These are phyloP conservation scores for Kwoniella botswanensis DNA, from an alignment of 768 basidiomycete genomes.

Conservation along the genomic window DNA sequence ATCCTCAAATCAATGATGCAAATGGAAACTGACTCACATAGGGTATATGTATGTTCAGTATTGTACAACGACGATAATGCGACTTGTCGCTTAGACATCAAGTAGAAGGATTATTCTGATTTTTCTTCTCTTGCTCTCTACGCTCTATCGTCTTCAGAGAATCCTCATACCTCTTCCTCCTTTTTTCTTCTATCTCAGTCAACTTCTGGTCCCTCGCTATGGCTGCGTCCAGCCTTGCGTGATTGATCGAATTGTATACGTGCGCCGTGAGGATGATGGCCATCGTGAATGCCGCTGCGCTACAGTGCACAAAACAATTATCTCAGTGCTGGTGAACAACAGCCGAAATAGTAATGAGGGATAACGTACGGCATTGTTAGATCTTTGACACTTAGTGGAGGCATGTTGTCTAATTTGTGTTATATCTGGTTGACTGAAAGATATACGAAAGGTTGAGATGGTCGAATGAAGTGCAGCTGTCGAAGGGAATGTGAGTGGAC, in stretches of 20 bases:
- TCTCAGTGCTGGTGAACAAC: neutral
- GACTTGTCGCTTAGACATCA: neutral
- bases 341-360: too few relatives aligned
- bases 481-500: too few relatives aligned
- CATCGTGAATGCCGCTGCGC: conserved; percentile 28
- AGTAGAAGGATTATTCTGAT: neutral
- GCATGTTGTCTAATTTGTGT: neutral
- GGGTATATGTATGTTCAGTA: neutral
- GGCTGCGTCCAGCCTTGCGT: conserved; percentile 20
- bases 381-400: conserved; percentile 18
- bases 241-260: conserved; percentile 28
- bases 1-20: too few relatives aligned
- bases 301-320: neutral
- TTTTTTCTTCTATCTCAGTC: conserved; percentile 7
- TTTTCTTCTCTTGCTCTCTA: neutral
- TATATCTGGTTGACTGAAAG: neutral
- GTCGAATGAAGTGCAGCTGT: neutral
- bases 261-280: conserved; percentile 26
- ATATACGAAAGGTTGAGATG: neutral
- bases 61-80: too few relatives aligned
- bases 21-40: too few relatives aligned
- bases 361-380: conserved; percentile 21
- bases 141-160: conserved; percentile 12
- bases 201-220: conserved; percentile 19
- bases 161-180: conserved; percentile 18